phyloP scores from a whole-genome alignment of 306 rosid genomes.

The Notholithocarpus densiflorus region DNA sequence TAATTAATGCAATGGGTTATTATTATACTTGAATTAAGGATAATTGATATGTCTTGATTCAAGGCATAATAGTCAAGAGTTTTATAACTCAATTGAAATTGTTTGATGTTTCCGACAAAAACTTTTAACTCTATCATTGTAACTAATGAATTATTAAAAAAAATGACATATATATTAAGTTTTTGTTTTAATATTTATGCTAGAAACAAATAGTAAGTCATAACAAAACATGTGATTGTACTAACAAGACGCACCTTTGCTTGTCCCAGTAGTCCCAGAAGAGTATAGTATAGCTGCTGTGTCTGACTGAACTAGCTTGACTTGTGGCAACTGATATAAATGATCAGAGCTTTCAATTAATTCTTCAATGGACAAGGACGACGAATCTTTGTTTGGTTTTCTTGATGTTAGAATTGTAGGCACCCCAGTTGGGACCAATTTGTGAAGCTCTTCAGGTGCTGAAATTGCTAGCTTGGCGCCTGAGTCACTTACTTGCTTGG shows the following conservation, averaged over 20 bases:
- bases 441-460: slow-evolving; percentile 62
- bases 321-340: slow-evolving; percentile 33
- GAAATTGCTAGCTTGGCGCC: slow-evolving; percentile 72
- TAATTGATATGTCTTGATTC: too few species aligned
- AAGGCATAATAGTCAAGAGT: too few species aligned
- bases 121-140: too few species aligned
- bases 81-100: too few species aligned
- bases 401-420: slow-evolving; percentile 51
- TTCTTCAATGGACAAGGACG: slow-evolving; percentile 55
- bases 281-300: slow-evolving; percentile 87
- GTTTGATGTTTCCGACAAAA: too few species aligned
- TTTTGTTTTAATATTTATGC: too few species aligned
- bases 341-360: slow-evolving; percentile 55
- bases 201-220: too few species aligned
- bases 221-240: too few species aligned
- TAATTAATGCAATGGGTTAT: too few species aligned
- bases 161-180: too few species aligned
- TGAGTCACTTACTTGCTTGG: slow-evolving; percentile 67
- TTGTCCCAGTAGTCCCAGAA: slow-evolving; percentile 82
- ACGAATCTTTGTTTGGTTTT: slow-evolving; percentile 6
- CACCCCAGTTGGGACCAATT: slow-evolving; percentile 53
- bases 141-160: too few species aligned
- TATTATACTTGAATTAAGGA: too few species aligned
- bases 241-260: slow-evolving; percentile 48
- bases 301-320: slow-evolving; percentile 52